A percentile compares a stretch with the other conserved stretches of the same genome.
Evolutionary conservation across 1,284 basidiomycete species (phyloP).

Genomic region (Caloboletus firmus): DNA sequence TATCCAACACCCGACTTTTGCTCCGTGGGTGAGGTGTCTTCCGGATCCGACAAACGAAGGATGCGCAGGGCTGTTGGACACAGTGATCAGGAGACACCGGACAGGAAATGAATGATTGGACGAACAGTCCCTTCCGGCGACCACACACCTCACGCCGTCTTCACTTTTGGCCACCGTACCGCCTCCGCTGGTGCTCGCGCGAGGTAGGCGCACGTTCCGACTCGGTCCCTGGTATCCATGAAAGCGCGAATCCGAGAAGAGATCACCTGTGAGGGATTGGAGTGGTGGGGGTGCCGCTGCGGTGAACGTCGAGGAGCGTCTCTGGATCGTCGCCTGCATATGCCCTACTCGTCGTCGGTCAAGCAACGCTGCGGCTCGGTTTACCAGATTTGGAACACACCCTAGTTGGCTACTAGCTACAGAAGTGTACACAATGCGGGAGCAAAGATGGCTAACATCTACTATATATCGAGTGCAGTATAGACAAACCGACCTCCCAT

Average conservation of each 20-base stretch:
- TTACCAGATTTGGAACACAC: conserved; percentile 16
- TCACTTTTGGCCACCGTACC: conserved; percentile 65
- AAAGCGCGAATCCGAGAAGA: conserved; percentile 45
- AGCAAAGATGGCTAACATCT: neutral
- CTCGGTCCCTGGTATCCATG: conserved; percentile 46
- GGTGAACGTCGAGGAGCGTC: conserved; percentile 31
- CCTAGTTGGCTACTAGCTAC: neutral
- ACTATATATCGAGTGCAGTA: neutral
- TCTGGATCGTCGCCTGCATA: conserved; percentile 28
- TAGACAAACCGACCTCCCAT: neutral
- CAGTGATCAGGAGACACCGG: conserved; percentile 13
- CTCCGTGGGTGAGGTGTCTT: conserved; percentile 41
- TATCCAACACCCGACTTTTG: conserved; percentile 55
- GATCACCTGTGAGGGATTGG: conserved; percentile 21
- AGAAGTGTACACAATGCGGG: neutral
- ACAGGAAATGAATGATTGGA: conserved; percentile 12
- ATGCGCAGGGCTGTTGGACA: conserved; percentile 59
- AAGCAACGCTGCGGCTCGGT: neutral
- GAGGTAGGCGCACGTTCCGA: conserved; percentile 55
- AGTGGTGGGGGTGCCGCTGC: conserved; percentile 3
- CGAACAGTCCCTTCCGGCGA: conserved; percentile 74
- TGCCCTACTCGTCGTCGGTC: conserved; percentile 1
- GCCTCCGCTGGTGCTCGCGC: conserved; percentile 57
- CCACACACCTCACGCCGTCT: conserved; percentile 64
- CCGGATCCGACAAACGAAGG: conserved; percentile 52